phyloP scores from a whole-genome alignment of 495 filamentous ascomycete genomes.

The Jackrogersella minutella region DNA sequence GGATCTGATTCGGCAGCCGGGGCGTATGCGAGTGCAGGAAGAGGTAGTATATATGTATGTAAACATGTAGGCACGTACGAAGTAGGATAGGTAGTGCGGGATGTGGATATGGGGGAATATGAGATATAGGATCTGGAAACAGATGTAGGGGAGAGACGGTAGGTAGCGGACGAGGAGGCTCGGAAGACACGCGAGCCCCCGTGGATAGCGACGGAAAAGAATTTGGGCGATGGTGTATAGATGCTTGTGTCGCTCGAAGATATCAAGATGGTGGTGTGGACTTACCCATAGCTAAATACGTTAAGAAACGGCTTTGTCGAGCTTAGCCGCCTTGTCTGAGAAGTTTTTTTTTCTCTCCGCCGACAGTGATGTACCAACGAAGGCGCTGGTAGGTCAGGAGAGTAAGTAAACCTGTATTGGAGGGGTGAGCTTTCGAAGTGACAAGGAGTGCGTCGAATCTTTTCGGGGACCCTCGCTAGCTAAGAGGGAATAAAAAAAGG shows the following conservation, averaged over 20 bases:
- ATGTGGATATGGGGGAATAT: slow-evolving; percentile 46
- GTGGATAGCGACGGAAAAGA: slow-evolving; percentile 16
- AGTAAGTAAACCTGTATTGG: slow-evolving; percentile 41
- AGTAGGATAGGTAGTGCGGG: slow-evolving; percentile 45
- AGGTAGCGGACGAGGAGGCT: slow-evolving; percentile 21
- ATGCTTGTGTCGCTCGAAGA: slow-evolving; percentile 34
- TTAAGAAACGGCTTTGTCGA: slow-evolving; percentile 42
- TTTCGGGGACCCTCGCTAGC: slow-evolving; percentile 35
- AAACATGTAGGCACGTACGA: slow-evolving; percentile 42
- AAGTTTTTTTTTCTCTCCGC: slow-evolving; percentile 42
- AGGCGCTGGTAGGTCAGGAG: slow-evolving; percentile 26
- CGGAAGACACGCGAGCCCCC: slow-evolving; percentile 13
- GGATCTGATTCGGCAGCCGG: slow-evolving; percentile 31
- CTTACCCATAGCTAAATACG: slow-evolving; percentile 57
- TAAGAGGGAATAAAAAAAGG: slow-evolving; percentile 36
- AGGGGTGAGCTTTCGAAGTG: slow-evolving; percentile 40
- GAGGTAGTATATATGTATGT: slow-evolving; percentile 42
- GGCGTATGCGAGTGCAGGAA: slow-evolving; percentile 34
- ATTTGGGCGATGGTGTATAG: slow-evolving; percentile 24
- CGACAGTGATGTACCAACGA: slow-evolving; percentile 37
- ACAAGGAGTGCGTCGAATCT: slow-evolving; percentile 39
- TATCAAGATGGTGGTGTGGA: slow-evolving; percentile 45
- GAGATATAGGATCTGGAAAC: slow-evolving; percentile 26
- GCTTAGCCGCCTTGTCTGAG: slow-evolving; percentile 54
- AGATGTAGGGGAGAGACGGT: slow-evolving; percentile 36